phyloP scores from a whole-genome alignment of 2,329 filamentous ascomycete species.

The Ophiocordyceps camponoti-floridani region DNA sequence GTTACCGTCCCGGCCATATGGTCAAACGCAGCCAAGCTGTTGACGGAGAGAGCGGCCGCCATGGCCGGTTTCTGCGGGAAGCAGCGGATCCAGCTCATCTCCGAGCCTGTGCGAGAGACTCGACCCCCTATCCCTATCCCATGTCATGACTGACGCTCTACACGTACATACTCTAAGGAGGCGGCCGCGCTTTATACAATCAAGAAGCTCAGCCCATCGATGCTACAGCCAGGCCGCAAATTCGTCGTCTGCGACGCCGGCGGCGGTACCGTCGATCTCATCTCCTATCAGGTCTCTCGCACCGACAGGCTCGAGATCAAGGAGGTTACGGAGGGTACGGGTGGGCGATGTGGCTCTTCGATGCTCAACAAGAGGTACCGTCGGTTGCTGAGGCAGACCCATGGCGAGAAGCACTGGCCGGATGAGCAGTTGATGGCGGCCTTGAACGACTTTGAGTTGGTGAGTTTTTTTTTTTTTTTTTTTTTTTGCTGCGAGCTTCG shows the following conservation, averaged over 20 bases:
- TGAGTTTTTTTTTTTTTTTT: too few species aligned
- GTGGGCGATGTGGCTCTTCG: slow-evolving; percentile 29
- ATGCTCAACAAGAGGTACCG: slow-evolving; percentile 30
- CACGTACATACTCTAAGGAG: too few species aligned
- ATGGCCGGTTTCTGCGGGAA: slow-evolving; percentile 20
- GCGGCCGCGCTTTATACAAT: slow-evolving; percentile 32
- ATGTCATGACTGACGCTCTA: slow-evolving; percentile 1
- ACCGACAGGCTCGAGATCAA: slow-evolving; percentile 24
- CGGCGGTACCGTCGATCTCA: slow-evolving; percentile 35
- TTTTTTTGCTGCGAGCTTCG: too few species aligned
- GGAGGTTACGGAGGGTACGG: slow-evolving; percentile 29
- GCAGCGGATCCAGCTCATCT: slow-evolving; percentile 26
- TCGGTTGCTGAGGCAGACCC: slow-evolving; percentile 22
- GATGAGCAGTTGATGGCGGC: slow-evolving; percentile 22
- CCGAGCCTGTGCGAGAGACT: slow-evolving; percentile 31
- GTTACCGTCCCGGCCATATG: slow-evolving; percentile 41
- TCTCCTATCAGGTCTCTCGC: slow-evolving; percentile 29
- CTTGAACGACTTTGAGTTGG: slow-evolving; percentile 23
- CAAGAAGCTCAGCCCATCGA: slow-evolving; percentile 21
- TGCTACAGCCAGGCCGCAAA: slow-evolving; percentile 23
- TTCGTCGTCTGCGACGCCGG: slow-evolving; percentile 37
- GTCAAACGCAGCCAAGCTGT: slow-evolving; percentile 34
- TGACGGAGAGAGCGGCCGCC: slow-evolving; percentile 22
- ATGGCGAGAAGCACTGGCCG: slow-evolving; percentile 24
- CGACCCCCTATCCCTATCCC: slow-evolving; percentile 1